These are phyloP conservation scores for Alternaria angustiovoidea DNA, from an alignment of 2,329 filamentous ascomycete species.

Conservation along the genomic window DNA sequence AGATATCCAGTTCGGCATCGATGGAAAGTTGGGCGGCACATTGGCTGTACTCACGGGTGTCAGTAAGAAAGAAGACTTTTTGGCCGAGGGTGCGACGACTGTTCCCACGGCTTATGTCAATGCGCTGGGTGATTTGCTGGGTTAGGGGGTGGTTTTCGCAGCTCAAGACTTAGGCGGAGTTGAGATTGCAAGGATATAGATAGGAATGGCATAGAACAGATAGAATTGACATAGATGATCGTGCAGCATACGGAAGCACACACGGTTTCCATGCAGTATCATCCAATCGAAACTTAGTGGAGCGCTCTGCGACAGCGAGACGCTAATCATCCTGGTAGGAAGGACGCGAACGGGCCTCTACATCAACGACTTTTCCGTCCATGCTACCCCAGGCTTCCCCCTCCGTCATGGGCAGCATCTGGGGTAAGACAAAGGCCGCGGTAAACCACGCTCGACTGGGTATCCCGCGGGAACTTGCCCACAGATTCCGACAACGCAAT, in stretches of 20 bases:
- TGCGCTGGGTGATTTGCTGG: conserved; percentile 76
- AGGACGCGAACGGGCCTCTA: background rate
- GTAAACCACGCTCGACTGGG: background rate
- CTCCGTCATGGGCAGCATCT: background rate
- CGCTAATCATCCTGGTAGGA: background rate
- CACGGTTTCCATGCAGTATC: background rate
- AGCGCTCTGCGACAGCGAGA: background rate
- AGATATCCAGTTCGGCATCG: conserved; percentile 93
- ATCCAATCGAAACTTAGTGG: background rate
- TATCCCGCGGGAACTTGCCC: background rate
- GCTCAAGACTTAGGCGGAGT: too few species aligned
- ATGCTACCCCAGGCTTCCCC: background rate
- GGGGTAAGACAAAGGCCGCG: conserved; percentile 7
- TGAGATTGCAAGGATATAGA: background rate
- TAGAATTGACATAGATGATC: background rate
- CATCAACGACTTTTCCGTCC: background rate
- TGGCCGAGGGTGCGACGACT: conserved; percentile 71
- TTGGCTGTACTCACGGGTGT: conserved; percentile 92
- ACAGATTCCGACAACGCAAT: conserved; percentile 1
- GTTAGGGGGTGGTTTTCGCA: conserved; percentile 18
- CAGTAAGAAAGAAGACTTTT: conserved; percentile 82
- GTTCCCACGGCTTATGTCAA: conserved; percentile 87
- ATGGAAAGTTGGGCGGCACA: conserved; percentile 89
- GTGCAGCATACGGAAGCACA: background rate
- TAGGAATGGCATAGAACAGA: background rate